Percentiles rank a stretch among this genome's conserved stretches.
Evolutionary conservation across 495 filamentous ascomycete genomes (phyloP).

Genomic region (Neurospora sp.): DNA sequence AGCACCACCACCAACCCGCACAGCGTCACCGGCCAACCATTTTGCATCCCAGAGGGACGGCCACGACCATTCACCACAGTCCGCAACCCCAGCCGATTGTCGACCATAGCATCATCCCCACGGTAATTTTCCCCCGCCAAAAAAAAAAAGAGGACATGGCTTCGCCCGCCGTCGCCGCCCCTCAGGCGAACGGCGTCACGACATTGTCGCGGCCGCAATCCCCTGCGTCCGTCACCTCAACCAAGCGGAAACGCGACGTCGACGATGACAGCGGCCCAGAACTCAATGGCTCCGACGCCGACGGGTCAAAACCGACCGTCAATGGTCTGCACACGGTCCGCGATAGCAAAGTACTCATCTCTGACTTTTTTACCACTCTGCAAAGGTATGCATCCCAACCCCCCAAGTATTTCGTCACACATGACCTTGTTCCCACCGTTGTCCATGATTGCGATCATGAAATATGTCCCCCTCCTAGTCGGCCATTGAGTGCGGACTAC

Average conservation of each 20-base stretch:
- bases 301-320: slow-evolving; percentile 16
- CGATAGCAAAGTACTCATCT: slow-evolving; percentile 22
- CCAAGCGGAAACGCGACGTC: slow-evolving; percentile 48
- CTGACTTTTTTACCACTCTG: slow-evolving; percentile 33
- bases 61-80: slow-evolving; percentile 5
- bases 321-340: slow-evolving; percentile 15
- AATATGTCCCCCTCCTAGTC: neutral
- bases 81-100: slow-evolving; percentile 1
- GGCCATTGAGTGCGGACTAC: neutral
- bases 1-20: slow-evolving; percentile 9
- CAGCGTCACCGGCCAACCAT: slow-evolving; percentile 11
- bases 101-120: neutral
- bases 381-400: slow-evolving; percentile 27
- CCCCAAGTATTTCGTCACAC: neutral
- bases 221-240: slow-evolving; percentile 30
- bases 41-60: slow-evolving; percentile 5
- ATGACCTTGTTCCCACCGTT: neutral
- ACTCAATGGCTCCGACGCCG: slow-evolving; percentile 14
- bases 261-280: slow-evolving; percentile 27
- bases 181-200: slow-evolving; percentile 31
- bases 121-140: neutral
- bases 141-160: slow-evolving; percentile 22
- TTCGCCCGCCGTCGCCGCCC: slow-evolving; percentile 29
- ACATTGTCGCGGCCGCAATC: slow-evolving; percentile 28
- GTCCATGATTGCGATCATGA: slow-evolving; percentile 8